phyloP scores from a whole-genome alignment of 1,139 yeast genomes.

The Pichia sp. region DNA sequence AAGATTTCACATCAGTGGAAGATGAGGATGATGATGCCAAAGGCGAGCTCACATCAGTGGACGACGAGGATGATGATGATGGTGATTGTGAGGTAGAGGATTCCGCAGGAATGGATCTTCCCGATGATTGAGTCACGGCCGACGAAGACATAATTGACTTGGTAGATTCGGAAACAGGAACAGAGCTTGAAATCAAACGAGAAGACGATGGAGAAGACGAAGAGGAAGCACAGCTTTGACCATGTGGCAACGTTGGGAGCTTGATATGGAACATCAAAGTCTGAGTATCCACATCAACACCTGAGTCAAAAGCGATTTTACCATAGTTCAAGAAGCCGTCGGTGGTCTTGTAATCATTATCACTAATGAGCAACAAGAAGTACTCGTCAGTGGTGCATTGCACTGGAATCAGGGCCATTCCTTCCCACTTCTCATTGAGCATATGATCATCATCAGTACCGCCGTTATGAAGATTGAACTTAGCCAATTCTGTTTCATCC shows the following conservation, averaged over 20 bases:
- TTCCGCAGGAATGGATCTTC: too few species aligned
- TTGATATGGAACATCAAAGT: constrained; percentile 34
- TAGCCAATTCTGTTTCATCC: constrained; percentile 24
- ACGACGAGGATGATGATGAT: too few species aligned
- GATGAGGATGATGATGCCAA: too few species aligned
- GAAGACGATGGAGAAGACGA: constrained; percentile 9
- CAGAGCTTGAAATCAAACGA: too few species aligned
- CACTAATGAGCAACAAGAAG: constrained; percentile 48
- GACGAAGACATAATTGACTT: too few species aligned
- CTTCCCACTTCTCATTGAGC: constrained; percentile 32
- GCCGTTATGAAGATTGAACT: constrained; percentile 31
- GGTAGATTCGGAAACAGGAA: too few species aligned
- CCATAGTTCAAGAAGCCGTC: constrained; percentile 30
- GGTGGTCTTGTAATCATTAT: constrained; percentile 35
- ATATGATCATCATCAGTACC: constrained; percentile 23
- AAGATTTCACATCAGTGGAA: too few species aligned
- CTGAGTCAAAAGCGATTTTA: constrained; percentile 34
- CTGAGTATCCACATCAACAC: constrained; percentile 56
- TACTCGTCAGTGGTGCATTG: constrained; percentile 29
- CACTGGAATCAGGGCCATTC: constrained; percentile 28
- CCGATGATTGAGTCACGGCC: too few species aligned
- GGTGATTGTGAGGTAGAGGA: too few species aligned
- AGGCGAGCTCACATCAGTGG: too few species aligned
- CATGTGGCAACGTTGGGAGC: constrained; percentile 19
- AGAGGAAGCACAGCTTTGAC: constrained; percentile 12